Base-by-base conservation (phyloP, 192 early-diverging fungal species). In the Podila epicladia region DNA sequence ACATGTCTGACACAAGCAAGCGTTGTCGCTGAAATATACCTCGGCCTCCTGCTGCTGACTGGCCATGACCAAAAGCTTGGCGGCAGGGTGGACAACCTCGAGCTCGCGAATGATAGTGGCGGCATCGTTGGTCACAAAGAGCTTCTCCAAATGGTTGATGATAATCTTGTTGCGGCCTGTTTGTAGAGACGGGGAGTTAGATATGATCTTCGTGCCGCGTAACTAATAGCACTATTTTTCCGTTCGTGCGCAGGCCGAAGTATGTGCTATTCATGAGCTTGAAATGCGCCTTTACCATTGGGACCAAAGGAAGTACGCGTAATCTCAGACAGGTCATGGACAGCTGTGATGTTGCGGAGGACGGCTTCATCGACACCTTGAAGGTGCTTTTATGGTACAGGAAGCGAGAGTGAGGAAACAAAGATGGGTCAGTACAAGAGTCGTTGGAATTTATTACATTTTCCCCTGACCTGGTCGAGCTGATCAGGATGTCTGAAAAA, bases 91-190 rank as follows among this genome's bases (percentile, higher is more conserved):
- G 38, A 98, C 92, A 62, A 99, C 97, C 76, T 99, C 97, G 61
- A 99, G 88, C 82, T 98, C 97, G 75, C 92, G 91, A 74, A 98
- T 97, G 71, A 99, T 99, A 55, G 97, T 98, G 15, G 97, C 97
- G n/a, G 97, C 97, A 84, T 99, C 97, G 87, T 92, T 96, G 53
- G 97, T 99, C 32, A 99, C 97, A 85, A 99, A 97, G 48, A 99
- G 89, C 89, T 98, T 98, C 74, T 97, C 96, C 69, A 97, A 87
- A 83, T 99, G 97, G 84, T 99, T 99, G 84, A 99, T 96, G 45
- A 99, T 95, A 93, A 99, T 98, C 85, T 99, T 99, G 88, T 99
- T 99, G 72, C 97, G 94, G 38, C 94, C 94, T 95, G 64, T 62
- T 22, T 26, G 41, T 15, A 45, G n/a, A 55, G n/a, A 64, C 50